Evolutionary conservation across 202 grass and related monocot species (phyloP).

Genomic region (Brachypodium distachyon): DNA sequence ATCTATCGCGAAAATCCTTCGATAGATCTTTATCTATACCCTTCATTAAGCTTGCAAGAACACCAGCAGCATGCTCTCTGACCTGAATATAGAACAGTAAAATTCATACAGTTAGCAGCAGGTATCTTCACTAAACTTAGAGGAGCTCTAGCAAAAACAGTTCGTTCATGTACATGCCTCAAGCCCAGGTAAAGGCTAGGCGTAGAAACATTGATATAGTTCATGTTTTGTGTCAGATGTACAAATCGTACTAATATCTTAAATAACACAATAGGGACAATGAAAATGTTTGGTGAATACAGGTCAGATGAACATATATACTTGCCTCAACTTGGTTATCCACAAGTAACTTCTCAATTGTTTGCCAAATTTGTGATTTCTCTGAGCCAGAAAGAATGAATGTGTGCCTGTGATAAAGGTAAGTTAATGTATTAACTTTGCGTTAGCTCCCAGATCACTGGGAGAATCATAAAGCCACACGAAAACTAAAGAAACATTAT

Average conservation of each 20-base stretch:
- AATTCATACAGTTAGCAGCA: conserved; percentile 2
- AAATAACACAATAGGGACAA: not conserved
- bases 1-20: conserved; percentile 66
- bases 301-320: conserved; percentile 12
- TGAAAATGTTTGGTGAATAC: not conserved
- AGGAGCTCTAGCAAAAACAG: not conserved
- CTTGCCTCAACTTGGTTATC: conserved; percentile 99
- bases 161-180: not conserved
- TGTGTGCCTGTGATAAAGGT: conserved; percentile 57
- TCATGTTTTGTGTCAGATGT: not conserved
- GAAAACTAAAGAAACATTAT: not conserved
- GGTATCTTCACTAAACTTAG: not conserved
- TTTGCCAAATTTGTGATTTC: conserved; percentile 81
- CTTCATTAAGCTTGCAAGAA: conserved; percentile 95
- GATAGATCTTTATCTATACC: conserved; percentile 74
- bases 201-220: not conserved
- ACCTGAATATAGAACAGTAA: conserved; percentile 42
- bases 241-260: not conserved
- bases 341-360: conserved; percentile 84
- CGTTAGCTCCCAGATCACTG: not conserved
- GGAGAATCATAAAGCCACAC: not conserved
- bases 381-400: conserved; percentile 74
- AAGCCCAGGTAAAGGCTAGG: not conserved
- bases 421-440: not conserved
- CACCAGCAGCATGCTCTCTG: conserved; percentile 86